Conservation (phyloP, 345 rosid species). For the Bretschneidera sinensis region DNA sequence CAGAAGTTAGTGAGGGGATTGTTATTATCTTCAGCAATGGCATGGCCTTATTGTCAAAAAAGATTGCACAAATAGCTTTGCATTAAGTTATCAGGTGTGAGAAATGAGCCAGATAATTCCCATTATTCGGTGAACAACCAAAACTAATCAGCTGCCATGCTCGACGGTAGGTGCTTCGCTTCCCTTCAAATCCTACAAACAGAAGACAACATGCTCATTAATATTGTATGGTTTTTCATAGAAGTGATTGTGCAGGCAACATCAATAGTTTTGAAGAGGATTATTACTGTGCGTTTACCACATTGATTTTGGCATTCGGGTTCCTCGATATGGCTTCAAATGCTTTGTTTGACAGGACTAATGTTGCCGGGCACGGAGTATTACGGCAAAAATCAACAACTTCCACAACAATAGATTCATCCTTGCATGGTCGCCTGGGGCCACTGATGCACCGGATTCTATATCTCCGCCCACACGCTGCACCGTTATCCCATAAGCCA, state of each 20-base stretch:
- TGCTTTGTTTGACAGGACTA: constrained; percentile 26
- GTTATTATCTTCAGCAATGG: too few relatives aligned
- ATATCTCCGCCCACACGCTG: constrained; percentile 27
- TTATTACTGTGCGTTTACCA: constrained; percentile 29
- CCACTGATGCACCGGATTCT: constrained; percentile 35
- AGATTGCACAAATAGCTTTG: too few relatives aligned
- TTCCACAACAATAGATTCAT: constrained; percentile 12
- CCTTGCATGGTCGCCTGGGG: constrained; percentile 28
- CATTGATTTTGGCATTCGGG: constrained; percentile 20
- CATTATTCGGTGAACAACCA: too few relatives aligned
- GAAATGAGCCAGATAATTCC: too few relatives aligned
- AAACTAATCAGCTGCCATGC: neutral
- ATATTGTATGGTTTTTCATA: neutral
- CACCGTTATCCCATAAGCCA: constrained; percentile 38
- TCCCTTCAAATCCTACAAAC: neutral
- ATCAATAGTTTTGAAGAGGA: neutral
- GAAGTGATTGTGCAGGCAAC: neutral
- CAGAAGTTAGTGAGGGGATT: too few relatives aligned
- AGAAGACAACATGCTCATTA: neutral
- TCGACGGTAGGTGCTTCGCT: neutral
- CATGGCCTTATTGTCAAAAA: too few relatives aligned
- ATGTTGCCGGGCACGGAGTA: constrained; percentile 24
- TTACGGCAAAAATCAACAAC: constrained; percentile 23
- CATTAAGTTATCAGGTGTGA: too few relatives aligned
- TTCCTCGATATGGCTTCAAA: constrained; percentile 24